A percentile compares a stretch with the other conserved stretches of the same genome.
Evolutionary conservation across 2,329 filamentous ascomycete genomes (phyloP).

Genomic region (Gnomoniopsis sp.): DNA sequence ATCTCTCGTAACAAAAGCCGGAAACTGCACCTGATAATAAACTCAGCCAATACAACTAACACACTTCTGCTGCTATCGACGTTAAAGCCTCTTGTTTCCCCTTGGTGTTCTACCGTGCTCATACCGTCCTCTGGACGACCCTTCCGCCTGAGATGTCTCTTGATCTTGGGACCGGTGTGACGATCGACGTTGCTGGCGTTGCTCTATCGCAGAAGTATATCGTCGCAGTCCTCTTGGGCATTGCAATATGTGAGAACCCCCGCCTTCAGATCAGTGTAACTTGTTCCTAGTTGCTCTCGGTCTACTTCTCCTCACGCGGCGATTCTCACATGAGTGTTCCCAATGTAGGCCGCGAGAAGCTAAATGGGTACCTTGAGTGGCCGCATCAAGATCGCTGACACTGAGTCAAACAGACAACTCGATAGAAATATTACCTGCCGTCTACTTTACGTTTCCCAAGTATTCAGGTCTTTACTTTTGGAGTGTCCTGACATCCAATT

Average conservation of each 20-base stretch:
- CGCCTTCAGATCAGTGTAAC: background rate
- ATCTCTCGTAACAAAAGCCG: background rate
- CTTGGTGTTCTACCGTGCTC: background rate
- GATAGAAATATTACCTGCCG: constrained; percentile 7
- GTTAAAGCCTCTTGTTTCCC: background rate
- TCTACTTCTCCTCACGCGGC: too few relatives aligned
- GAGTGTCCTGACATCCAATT: constrained; percentile 33
- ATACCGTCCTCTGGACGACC: background rate
- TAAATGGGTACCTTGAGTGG: too few relatives aligned
- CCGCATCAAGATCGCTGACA: background rate
- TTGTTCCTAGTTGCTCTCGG: too few relatives aligned
- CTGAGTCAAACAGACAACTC: background rate
- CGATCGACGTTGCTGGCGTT: background rate
- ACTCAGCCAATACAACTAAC: background rate
- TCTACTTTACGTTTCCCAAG: constrained; percentile 13
- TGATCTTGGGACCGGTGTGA: background rate
- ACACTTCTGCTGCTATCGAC: background rate
- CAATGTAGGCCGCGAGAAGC: too few relatives aligned
- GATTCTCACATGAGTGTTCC: too few relatives aligned
- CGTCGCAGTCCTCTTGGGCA: constrained; percentile 8
- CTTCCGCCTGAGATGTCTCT: background rate
- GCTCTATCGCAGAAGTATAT: constrained; percentile 4
- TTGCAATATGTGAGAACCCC: constrained; percentile 10
- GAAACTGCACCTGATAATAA: background rate
- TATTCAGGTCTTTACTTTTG: constrained; percentile 35